Percentiles rank a stretch among this genome's conserved stretches.
Conservation (phyloP, 2,329 filamentous ascomycete species). For the Fusarium sp. region DNA sequence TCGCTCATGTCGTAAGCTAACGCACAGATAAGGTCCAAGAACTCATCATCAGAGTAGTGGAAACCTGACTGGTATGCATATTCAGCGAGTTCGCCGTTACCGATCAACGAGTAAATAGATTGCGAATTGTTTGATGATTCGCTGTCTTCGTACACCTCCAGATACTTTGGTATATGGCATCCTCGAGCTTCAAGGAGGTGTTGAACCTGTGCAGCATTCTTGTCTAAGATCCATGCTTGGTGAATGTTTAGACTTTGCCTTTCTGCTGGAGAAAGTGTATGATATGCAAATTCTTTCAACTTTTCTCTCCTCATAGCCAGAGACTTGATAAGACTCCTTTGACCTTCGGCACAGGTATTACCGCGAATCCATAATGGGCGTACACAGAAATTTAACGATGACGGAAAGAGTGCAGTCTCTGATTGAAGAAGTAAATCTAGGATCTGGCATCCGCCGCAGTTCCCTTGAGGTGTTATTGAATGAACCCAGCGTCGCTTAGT, state of each 20-base stretch:
- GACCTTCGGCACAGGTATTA: background rate
- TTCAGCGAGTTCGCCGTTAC: background rate
- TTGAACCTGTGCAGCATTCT: background rate
- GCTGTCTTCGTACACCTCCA: accelerated
- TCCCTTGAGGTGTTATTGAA: background rate
- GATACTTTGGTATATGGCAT: accelerated
- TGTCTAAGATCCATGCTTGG: background rate
- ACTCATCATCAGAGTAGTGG: accelerated
- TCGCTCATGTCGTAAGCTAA: background rate
- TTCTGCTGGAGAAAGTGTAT: accelerated
- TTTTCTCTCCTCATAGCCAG: background rate
- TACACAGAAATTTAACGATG: background rate
- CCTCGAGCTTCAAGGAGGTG: background rate
- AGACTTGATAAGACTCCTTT: accelerated
- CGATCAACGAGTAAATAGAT: background rate
- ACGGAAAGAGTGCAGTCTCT: background rate
- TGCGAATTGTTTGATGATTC: accelerated
- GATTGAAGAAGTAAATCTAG: background rate
- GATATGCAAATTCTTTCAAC: background rate
- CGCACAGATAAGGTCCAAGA: accelerated
- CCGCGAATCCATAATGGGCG: too few relatives aligned
- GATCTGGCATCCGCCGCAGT: background rate
- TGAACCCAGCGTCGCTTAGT: too few relatives aligned
- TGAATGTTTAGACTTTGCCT: accelerated
- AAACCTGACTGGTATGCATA: background rate